Conservation (phyloP, 768 basidiomycete genomes). For the Clitopilus passeckerianus region DNA sequence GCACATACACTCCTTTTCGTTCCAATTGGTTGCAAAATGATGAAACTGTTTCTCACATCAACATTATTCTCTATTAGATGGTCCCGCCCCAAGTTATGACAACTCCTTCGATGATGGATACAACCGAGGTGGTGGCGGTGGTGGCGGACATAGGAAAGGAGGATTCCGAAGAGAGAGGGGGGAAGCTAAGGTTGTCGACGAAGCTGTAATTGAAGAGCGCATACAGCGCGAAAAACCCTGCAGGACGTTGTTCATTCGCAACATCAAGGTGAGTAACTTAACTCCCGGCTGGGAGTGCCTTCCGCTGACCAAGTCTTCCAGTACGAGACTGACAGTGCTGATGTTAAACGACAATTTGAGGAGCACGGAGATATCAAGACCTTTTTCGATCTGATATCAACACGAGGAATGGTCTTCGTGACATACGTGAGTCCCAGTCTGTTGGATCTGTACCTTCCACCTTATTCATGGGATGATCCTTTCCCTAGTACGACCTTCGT, state of each 20-base stretch:
- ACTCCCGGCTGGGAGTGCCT: conserved; percentile 2
- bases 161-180: conserved; percentile 53
- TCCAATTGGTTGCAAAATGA: conserved; percentile 32
- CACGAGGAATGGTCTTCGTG: conserved; percentile 98
- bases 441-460: background rate
- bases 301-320: conserved; percentile 23
- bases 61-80: conserved; percentile 55
- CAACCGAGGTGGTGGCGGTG: conserved; percentile 25
- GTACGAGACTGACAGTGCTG: conserved; percentile 88
- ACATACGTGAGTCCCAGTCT: conserved; percentile 76
- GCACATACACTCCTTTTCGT: conserved; percentile 18
- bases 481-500: conserved; percentile 77
- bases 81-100: conserved; percentile 3
- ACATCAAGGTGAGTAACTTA: conserved; percentile 83
- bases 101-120: conserved; percentile 30
- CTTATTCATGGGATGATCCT: conserved; percentile 13
- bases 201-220: conserved; percentile 90
- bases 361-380: conserved; percentile 95
- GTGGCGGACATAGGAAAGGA: background rate
- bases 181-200: conserved; percentile 81
- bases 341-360: conserved; percentile 83
- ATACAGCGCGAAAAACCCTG: conserved; percentile 93
- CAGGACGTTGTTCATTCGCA: conserved; percentile 93
- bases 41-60: conserved; percentile 40
- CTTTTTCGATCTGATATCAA: conserved; percentile 92